A percentile compares a stretch with the other conserved stretches of the same genome.
phyloP scores from a whole-genome alignment of 2,329 filamentous ascomycete species.

The Sporothrix dimorphospora region DNA sequence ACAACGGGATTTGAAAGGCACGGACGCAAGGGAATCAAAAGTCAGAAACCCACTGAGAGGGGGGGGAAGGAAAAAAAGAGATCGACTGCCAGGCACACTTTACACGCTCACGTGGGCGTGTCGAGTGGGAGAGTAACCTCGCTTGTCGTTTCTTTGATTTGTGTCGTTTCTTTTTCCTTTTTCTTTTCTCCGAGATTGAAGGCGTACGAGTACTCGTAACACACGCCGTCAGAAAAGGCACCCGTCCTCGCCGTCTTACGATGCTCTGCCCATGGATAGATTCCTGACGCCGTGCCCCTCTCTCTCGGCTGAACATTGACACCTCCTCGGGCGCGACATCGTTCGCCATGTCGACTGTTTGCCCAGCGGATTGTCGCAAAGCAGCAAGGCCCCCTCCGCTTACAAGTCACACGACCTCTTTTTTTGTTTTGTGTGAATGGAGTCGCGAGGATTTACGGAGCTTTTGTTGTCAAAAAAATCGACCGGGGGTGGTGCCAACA shows the following conservation, averaged over 20 bases:
- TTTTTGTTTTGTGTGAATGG: not conserved
- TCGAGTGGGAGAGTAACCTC: not conserved
- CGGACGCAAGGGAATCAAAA: slow-evolving; percentile 11
- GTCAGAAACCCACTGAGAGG: too few species aligned
- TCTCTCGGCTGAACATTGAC: not conserved
- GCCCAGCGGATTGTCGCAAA: not conserved
- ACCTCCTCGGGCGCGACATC: slow-evolving; percentile 1
- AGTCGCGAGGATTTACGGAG: not conserved
- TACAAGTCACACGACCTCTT: slow-evolving; percentile 8
- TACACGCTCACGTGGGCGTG: not conserved
- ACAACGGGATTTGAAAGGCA: not conserved
- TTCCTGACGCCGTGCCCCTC: not conserved
- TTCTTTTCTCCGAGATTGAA: not conserved
- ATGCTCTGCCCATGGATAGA: slow-evolving; percentile 9
- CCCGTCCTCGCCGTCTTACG: not conserved
- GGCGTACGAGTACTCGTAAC: not conserved
- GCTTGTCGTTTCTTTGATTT: not conserved
- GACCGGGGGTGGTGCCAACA: not conserved
- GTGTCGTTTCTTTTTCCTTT: not conserved
- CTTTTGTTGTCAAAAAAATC: not conserved
- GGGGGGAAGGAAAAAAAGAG: not conserved
- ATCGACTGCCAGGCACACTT: not conserved
- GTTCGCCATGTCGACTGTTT: not conserved
- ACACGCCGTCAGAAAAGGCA: too few species aligned
- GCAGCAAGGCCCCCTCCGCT: not conserved